Evolutionary conservation across 768 basidiomycete species (phyloP), one percentile per base, ranked within the genome.

Genomic region (Nevesoporus exiguus): DNA sequence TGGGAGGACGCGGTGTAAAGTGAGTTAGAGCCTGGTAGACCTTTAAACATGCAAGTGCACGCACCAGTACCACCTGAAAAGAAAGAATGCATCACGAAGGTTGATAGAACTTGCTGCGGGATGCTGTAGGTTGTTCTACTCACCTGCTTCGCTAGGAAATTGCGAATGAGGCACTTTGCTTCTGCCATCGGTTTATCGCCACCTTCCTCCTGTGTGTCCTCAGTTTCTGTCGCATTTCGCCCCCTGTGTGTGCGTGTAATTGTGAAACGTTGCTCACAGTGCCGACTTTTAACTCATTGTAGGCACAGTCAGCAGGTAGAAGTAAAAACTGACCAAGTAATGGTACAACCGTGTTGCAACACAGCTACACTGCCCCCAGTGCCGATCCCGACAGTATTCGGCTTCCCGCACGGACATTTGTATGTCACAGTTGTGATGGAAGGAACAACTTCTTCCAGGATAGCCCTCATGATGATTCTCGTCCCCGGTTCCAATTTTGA

Each of bases 271-370:
- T 40, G 43, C 9, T 47, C 33, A 17, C 57, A 56, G n/a, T 39
- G 43, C 8, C 10, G 39, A 51, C 56, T 57, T 34, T 19, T 7
- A 17, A 6, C 2, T 24, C 6, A 14, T 33, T n/a, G 29, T 27
- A 37, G 11, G 17, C 9, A 0, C 4, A 15, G 39, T n/a, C 7
- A 15, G 8, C 0, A 17, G 22, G 19, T n/a, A 22, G 5, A 17
- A n/a, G 8, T 22, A 21, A 42, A 34, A 21, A 49, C 45, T 21
- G 2, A 58, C 56, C 56, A 56, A 1, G 25, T 43, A 13, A 58
- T 31, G 1, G 31, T 50, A 14, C 33, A 51, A 19, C 49, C 44
- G 3, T 21, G 33, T 36, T 14, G 13, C 2, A 46, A n/a, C 4
- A 30, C 52, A 2, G 11, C 9, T 3, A 0, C 0, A 11, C 31